Evolutionary conservation across 306 rosid genomes (phyloP).

Genomic region (Dicorynia guianensis): DNA sequence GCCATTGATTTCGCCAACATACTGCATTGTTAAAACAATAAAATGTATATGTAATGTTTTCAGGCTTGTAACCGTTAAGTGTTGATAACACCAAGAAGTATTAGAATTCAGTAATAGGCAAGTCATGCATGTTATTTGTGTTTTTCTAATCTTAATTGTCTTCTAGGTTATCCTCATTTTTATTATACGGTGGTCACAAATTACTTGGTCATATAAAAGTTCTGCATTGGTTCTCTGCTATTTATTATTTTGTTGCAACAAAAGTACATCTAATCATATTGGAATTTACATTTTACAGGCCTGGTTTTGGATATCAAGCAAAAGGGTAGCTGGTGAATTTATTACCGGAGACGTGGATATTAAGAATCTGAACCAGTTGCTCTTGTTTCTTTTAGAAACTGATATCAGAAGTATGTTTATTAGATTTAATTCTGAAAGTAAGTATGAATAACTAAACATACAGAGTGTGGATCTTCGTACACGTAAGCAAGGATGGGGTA

Average conservation of each 20-base stretch:
- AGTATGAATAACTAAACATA: background rate
- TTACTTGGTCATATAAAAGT: too few species aligned
- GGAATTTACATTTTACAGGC: constrained; percentile 43
- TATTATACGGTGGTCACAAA: too few species aligned
- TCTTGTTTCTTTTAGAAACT: background rate
- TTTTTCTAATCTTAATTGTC: too few species aligned
- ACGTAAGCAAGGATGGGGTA: constrained; percentile 57
- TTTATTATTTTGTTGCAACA: background rate
- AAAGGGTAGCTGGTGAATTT: constrained; percentile 29
- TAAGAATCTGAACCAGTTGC: constrained; percentile 3
- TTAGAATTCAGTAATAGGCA: too few species aligned
- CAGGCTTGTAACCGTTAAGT: too few species aligned
- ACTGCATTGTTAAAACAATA: too few species aligned
- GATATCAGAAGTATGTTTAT: background rate
- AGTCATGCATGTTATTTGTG: too few species aligned
- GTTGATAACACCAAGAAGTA: too few species aligned
- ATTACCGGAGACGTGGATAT: background rate
- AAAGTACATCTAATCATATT: background rate
- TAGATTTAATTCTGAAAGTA: background rate
- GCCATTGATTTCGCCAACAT: too few species aligned
- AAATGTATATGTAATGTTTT: too few species aligned
- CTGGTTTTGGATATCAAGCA: constrained; percentile 24
- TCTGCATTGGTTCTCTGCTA: too few species aligned
- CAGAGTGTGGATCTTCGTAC: constrained; percentile 19
- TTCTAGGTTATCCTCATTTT: too few species aligned